phyloP scores from a whole-genome alignment of 208 protist genomes.

The Leishmania gerbilli region DNA sequence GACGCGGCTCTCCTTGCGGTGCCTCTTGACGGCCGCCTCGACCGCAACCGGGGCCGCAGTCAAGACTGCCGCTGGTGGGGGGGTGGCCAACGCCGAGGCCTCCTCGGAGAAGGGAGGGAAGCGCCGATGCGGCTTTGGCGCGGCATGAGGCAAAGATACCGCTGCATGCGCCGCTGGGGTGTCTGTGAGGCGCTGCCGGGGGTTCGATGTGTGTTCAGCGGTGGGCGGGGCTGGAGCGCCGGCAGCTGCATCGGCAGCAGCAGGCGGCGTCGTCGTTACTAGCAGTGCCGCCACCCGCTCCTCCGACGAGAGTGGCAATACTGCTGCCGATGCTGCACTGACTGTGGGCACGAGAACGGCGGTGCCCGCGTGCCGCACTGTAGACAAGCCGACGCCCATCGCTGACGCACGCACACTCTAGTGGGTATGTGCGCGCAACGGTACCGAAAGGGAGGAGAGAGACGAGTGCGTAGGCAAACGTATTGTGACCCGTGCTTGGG shows the following conservation, averaged over 20 bases:
- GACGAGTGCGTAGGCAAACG: not conserved
- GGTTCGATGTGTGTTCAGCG: conserved; percentile 19
- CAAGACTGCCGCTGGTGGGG: not conserved
- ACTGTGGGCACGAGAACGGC: not conserved
- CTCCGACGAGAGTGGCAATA: conserved; percentile 14
- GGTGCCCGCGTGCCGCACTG: not conserved
- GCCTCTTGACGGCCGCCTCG: conserved; percentile 11
- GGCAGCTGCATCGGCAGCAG: not conserved
- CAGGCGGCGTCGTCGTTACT: not conserved
- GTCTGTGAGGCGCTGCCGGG: conserved; percentile 24
- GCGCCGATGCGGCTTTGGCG: not conserved
- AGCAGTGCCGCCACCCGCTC: conserved; percentile 7
- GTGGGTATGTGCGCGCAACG: not conserved
- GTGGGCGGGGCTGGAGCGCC: conserved; percentile 18
- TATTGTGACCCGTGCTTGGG: not conserved
- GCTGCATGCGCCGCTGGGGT: not conserved
- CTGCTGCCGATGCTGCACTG: not conserved
- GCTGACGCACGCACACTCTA: not conserved
- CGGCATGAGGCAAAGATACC: not conserved
- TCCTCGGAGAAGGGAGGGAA: not conserved
- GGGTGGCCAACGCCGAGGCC: not conserved
- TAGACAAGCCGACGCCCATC: conserved; percentile 14
- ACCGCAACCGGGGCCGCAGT: not conserved
- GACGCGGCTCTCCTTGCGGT: not conserved
- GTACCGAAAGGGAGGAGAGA: not conserved